Conservation (phyloP, 2,329 filamentous ascomycete genomes). For the Aspergillus costaricaensis region DNA sequence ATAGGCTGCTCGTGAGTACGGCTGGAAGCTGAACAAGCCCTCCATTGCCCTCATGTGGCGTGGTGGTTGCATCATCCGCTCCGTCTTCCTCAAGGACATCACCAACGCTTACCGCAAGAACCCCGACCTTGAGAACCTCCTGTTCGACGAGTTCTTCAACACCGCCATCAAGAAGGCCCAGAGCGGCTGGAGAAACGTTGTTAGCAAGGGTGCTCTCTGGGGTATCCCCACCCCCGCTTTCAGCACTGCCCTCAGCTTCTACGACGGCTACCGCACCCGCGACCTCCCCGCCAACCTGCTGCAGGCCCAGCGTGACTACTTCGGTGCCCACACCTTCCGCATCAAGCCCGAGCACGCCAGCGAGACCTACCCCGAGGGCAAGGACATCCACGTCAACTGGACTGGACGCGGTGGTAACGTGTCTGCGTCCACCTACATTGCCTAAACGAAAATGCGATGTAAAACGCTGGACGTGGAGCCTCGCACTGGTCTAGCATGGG, state of each 20-base stretch:
- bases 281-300: constrained; percentile 97
- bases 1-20: constrained; percentile 90
- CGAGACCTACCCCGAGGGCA: constrained; percentile 77
- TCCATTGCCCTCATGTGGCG: constrained; percentile 99
- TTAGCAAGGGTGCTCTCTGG: constrained; percentile 87
- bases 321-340: constrained; percentile 88
- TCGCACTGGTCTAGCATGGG: constrained; percentile 16
- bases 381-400: constrained; percentile 99
- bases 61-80: constrained; percentile 99
- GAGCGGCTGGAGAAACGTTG: constrained; percentile 85
- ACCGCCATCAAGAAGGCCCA: constrained; percentile 97
- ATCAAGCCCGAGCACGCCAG: constrained; percentile 79
- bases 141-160: constrained; percentile 99
- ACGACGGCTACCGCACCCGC: constrained; percentile 97
- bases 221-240: constrained; percentile 96
- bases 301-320: constrained; percentile 99
- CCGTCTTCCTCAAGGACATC: constrained; percentile 99
- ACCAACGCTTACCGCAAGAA: constrained; percentile 93
- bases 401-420: constrained; percentile 97
- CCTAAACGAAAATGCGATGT: constrained; percentile 58
- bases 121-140: constrained; percentile 93
- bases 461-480: constrained; percentile 31
- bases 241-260: constrained; percentile 96
- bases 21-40: constrained; percentile 99
- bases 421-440: constrained; percentile 95